phyloP scores from a whole-genome alignment of 129 eudicot genomes.

The Ambrosia trifida region DNA sequence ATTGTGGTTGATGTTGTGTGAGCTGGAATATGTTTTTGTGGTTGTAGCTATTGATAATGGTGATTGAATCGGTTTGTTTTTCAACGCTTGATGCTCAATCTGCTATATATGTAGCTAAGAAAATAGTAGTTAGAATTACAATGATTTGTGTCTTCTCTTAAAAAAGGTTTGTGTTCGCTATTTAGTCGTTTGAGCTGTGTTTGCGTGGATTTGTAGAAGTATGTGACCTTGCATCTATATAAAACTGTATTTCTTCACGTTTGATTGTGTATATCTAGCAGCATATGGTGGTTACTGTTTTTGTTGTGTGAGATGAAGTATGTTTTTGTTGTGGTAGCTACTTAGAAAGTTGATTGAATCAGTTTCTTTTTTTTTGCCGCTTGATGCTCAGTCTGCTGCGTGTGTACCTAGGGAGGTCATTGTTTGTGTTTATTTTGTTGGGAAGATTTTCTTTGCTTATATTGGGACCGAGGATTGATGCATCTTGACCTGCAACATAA shows the following conservation, averaged over 20 bases:
- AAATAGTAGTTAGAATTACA: too few species aligned
- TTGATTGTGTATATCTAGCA: background rate
- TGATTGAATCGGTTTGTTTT: too few species aligned
- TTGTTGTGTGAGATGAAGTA: background rate
- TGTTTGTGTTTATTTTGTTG: background rate
- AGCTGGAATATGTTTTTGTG: too few species aligned
- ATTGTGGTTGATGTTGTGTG: too few species aligned
- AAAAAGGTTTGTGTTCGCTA: too few species aligned
- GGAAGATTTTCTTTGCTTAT: background rate
- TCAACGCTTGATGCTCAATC: too few species aligned
- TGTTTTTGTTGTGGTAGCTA: background rate
- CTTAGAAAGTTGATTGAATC: background rate
- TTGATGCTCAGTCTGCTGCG: background rate
- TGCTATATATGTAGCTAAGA: too few species aligned
- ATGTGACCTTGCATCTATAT: background rate
- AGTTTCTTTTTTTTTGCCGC: background rate
- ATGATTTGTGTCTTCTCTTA: too few species aligned
- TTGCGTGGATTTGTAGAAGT: background rate
- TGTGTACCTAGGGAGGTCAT: background rate
- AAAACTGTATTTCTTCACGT: background rate
- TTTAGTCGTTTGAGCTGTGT: background rate
- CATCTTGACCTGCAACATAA: background rate
- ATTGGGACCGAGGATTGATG: background rate
- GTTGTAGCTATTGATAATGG: too few species aligned
- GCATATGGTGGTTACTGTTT: background rate